Base-by-base conservation (phyloP, 257 asterid genomes). In the Nicotiana tomentosiformis region DNA sequence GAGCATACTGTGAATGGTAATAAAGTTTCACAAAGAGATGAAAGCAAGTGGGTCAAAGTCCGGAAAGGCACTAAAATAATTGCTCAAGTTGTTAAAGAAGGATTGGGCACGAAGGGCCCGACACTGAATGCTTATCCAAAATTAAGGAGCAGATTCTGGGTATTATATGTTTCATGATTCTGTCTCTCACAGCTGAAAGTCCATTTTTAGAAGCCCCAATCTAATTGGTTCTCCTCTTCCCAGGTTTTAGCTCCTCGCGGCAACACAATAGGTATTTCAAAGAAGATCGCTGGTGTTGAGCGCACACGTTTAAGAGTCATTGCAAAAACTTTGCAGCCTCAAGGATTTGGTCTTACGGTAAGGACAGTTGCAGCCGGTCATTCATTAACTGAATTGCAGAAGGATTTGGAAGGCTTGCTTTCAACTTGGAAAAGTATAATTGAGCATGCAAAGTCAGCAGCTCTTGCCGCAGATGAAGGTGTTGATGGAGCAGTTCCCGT, bases 391-490 rank as follows among this genome's bases (percentile, higher is more conserved):
- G 99, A 96, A 84, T 86, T 96, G 91, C 92, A 90, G 89, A 91
- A 91, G 89, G 98, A 96, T 87, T 89, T 96, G 89, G 98, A 94
- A 84, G 92, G 95, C 66, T 91, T 94, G 69, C 90, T 93, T 82
- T 89, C 89, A 77, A 96, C 96, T 30, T 96, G 98, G 99, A 94
- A 93, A 88, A 86, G 89, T 84, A 92, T 93, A 80, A 86, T 86
- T 84, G 99, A 93, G 84, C 93, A 96, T 87, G 99, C 98, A 77
- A 93, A 88, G 85, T 94, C 98, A 83, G 94, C 98, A 16, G 94
- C 98, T 85, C 99, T 96, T 87, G 99, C 98, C 84, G 97, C 98
- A 62, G 96, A 94, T 82, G 99, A 94, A 93, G 98, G 98, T 62
- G 90, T 96, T 84, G 93, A 93, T 74, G 99, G 97, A 86, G 98